Evolutionary conservation across 2,329 filamentous ascomycete genomes (phyloP).

Genomic region (Fusarium albosuccineum): DNA sequence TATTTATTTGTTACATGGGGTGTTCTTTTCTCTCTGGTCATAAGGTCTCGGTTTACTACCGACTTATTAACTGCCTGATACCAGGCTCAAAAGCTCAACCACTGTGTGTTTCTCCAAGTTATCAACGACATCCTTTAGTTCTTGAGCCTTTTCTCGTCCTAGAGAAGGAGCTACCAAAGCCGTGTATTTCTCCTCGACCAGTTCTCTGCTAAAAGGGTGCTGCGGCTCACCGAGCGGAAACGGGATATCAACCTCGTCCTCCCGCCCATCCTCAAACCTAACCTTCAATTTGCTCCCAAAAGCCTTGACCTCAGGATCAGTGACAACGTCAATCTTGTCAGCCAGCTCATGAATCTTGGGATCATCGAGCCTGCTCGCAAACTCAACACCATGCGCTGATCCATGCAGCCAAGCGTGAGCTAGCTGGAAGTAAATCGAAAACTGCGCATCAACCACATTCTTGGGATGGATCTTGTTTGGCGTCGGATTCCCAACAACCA

Average conservation of each 20-base stretch:
- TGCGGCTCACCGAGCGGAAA: not conserved
- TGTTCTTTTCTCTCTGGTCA: no score
- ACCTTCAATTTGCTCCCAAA: not conserved
- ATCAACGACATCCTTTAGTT: not conserved
- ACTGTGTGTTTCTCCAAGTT: not conserved
- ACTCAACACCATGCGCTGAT: not conserved
- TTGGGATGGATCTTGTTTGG: constrained; percentile 21
- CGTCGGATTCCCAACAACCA: not conserved
- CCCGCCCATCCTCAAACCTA: not conserved
- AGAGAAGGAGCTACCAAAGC: not conserved
- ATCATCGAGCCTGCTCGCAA: constrained; percentile 2
- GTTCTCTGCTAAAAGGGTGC: not conserved
- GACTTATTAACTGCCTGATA: no score
- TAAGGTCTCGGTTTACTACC: no score
- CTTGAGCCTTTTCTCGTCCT: not conserved
- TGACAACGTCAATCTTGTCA: constrained; percentile 1
- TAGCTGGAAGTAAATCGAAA: constrained; percentile 17
- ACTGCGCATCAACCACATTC: constrained; percentile 19
- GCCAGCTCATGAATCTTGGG: not conserved
- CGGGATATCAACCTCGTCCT: not conserved
- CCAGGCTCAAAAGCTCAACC: not conserved
- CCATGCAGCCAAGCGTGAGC: constrained; percentile 19
- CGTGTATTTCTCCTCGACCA: not conserved
- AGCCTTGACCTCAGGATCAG: not conserved
- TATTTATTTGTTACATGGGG: not conserved